phyloP scores from a whole-genome alignment of 768 basidiomycete genomes.

The Suillus paluster region DNA sequence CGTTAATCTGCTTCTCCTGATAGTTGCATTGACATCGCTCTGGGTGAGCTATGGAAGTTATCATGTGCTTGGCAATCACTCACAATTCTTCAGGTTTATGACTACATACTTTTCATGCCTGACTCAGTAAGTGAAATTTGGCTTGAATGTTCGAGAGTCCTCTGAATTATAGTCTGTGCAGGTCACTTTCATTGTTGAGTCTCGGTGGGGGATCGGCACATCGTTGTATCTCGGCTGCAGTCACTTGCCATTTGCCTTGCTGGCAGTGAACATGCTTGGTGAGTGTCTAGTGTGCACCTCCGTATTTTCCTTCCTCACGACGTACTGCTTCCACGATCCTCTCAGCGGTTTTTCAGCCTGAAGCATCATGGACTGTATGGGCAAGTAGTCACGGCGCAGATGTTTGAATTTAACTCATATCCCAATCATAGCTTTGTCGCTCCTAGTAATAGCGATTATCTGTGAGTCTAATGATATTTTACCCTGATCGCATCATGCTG shows the following conservation, averaged over 20 bases:
- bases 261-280: neutral
- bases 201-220: neutral
- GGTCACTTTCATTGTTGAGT: neutral
- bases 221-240: neutral
- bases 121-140: neutral
- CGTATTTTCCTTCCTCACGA: neutral
- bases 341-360: conserved; percentile 1
- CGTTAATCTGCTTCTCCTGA: neutral
- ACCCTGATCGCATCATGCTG: neutral
- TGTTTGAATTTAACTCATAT: neutral
- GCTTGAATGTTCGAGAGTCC: neutral
- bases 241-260: neutral
- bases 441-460: neutral
- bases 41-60: neutral
- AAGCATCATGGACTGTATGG: neutral
- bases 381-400: neutral
- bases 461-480: neutral
- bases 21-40: neutral
- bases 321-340: neutral
- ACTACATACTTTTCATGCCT: neutral
- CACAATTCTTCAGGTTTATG: neutral
- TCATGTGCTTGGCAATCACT: neutral
- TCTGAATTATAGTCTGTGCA: neutral
- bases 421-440: neutral
- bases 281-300: neutral